These are phyloP conservation scores for Zychaea mexicana DNA, from an alignment of 371 early-diverging fungal species.

Conservation along the genomic window DNA sequence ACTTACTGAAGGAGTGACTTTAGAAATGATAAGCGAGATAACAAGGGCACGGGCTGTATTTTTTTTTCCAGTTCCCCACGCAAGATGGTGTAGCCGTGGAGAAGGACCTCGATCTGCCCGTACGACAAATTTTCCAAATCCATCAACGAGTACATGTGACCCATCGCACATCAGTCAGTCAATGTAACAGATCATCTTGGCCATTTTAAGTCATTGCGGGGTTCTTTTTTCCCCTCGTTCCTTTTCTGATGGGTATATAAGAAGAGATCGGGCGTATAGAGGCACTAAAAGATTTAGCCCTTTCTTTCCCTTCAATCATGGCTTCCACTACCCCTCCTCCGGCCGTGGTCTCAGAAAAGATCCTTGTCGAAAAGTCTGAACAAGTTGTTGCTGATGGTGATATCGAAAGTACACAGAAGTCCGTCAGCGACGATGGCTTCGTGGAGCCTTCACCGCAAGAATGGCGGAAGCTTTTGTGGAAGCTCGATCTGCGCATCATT, in stretches of 20 bases:
- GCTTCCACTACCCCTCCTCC: not conserved
- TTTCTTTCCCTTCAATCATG: not conserved
- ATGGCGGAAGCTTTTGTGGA: slow-evolving; percentile 18
- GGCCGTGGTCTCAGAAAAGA: not conserved
- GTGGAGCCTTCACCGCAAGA: slow-evolving; percentile 3
- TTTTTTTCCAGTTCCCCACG: no score
- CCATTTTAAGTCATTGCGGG: not conserved
- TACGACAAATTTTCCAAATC: not conserved
- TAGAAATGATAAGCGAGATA: not conserved
- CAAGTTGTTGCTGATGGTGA: not conserved
- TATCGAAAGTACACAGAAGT: not conserved
- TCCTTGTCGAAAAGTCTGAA: slow-evolving; percentile 1
- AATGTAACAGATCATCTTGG: not conserved
- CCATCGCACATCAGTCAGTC: not conserved
- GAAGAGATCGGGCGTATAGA: not conserved
- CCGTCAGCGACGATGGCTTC: not conserved
- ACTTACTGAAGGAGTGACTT: no score
- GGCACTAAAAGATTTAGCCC: not conserved
- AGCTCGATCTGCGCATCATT: slow-evolving; percentile 25
- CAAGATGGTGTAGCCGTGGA: no score
- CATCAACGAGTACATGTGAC: not conserved
- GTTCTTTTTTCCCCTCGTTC: not conserved
- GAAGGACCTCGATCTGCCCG: no score
- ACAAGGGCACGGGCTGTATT: no score
- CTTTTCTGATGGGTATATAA: no score